phyloP scores from a whole-genome alignment of 345 rosid genomes.

The Physaria fendleri region DNA sequence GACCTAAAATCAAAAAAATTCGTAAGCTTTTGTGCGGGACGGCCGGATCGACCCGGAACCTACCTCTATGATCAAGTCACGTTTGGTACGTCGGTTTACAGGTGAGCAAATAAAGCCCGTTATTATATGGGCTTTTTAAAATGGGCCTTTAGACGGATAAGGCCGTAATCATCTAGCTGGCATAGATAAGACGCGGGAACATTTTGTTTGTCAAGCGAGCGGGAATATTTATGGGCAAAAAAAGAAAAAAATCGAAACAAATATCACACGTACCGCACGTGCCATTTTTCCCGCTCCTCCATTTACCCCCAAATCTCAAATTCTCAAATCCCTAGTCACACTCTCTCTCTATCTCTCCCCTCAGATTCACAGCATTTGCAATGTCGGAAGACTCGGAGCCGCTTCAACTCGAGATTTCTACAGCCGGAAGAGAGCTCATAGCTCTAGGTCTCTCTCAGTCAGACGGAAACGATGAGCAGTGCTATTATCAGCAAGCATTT shows the following conservation, averaged over 20 bases:
- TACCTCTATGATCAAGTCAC: too few species aligned
- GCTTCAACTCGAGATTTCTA: neutral
- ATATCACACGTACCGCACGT: conserved; percentile 26
- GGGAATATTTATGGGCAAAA: conserved; percentile 20
- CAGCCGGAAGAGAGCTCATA: conserved; percentile 11
- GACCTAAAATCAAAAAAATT: too few species aligned
- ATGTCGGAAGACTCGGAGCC: conserved; percentile 9
- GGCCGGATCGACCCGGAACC: too few species aligned
- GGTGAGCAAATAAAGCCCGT: neutral
- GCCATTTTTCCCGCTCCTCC: conserved; percentile 29
- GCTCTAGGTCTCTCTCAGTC: neutral
- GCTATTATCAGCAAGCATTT: conserved; percentile 13
- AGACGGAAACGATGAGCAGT: neutral
- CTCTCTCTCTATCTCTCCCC: neutral
- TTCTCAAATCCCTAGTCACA: conserved; percentile 20
- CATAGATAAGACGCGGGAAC: too few species aligned
- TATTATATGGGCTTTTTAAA: neutral
- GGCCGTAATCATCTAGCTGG: neutral
- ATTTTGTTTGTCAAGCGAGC: too few species aligned
- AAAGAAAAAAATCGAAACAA: conserved; percentile 6
- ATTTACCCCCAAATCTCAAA: conserved; percentile 22
- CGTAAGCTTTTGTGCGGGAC: too few species aligned
- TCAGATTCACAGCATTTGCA: conserved; percentile 18
- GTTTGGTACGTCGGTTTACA: neutral
- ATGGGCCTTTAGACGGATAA: neutral